Evolutionary conservation across 208 protist species (phyloP).

Genomic region (Trypanosoma theileri): DNA sequence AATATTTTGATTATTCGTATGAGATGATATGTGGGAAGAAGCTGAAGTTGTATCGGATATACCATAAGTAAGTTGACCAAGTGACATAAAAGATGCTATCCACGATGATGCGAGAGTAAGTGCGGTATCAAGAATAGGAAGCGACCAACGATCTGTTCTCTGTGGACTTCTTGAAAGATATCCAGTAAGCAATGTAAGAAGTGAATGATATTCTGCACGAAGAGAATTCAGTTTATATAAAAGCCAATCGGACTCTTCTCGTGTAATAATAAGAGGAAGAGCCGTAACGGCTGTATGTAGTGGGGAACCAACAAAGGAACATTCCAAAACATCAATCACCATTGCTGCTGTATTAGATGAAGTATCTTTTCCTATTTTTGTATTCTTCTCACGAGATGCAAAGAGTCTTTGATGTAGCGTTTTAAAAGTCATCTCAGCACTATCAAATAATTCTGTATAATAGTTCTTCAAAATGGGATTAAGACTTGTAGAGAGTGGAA

Average conservation of each 20-base stretch:
- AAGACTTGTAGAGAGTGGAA: conserved; percentile 9
- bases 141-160: conserved; percentile 6
- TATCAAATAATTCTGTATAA: conserved; percentile 30
- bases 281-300: conserved; percentile 73
- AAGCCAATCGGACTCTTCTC: conserved; percentile 66
- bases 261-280: conserved; percentile 60
- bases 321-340: conserved; percentile 21
- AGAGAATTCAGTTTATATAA: conserved; percentile 40
- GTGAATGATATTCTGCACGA: conserved; percentile 11
- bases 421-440: conserved; percentile 17
- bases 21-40: background rate
- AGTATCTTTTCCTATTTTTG: background rate
- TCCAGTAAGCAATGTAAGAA: conserved; percentile 9
- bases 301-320: conserved; percentile 49
- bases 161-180: background rate
- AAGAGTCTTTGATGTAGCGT: conserved; percentile 8
- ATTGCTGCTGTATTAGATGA: conserved; percentile 3
- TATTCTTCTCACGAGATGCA: background rate
- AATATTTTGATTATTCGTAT: background rate
- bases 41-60: background rate
- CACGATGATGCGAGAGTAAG: conserved; percentile 31
- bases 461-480: conserved; percentile 19
- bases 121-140: conserved; percentile 25
- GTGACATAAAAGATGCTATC: conserved; percentile 35
- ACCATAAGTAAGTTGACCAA: conserved; percentile 21